These are phyloP conservation scores for Simplicillium sp. DNA, from an alignment of 2,329 filamentous ascomycete species.

Conservation along the genomic window DNA sequence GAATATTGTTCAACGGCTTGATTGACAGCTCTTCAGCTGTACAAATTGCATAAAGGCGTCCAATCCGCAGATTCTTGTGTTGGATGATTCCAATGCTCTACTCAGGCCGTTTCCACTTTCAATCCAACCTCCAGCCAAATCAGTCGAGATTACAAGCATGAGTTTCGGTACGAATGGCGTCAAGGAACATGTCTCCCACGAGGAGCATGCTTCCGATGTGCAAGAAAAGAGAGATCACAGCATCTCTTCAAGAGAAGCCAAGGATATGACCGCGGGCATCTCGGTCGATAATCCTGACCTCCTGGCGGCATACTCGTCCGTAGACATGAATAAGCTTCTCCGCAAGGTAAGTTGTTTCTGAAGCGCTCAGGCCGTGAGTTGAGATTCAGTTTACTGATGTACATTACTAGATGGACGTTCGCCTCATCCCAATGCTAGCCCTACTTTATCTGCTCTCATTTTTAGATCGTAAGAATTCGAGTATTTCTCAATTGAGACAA, in stretches of 20 bases:
- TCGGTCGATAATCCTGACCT: not conserved
- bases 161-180: too few relatives aligned
- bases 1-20: too few relatives aligned
- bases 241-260: not conserved
- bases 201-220: not conserved
- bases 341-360: not conserved
- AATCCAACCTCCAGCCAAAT: too few relatives aligned
- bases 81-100: too few relatives aligned
- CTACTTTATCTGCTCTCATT: slow-evolving; percentile 54
- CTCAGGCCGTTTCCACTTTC: too few relatives aligned
- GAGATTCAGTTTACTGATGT: not conserved
- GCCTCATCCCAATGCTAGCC: slow-evolving; percentile 47
- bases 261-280: not conserved
- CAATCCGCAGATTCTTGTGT: too few relatives aligned
- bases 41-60: too few relatives aligned
- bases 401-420: slow-evolving; percentile 29
- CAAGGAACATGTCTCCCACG: not conserved
- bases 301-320: not conserved
- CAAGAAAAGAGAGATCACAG: not conserved
- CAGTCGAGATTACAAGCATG: too few relatives aligned
- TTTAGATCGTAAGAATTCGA: slow-evolving; percentile 35
- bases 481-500: not conserved
- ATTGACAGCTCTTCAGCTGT: too few relatives aligned
- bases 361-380: not conserved
- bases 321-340: not conserved